Conservation (phyloP, 225 moss, liverwort and hornwort species). For the Lunularia cruciata region DNA sequence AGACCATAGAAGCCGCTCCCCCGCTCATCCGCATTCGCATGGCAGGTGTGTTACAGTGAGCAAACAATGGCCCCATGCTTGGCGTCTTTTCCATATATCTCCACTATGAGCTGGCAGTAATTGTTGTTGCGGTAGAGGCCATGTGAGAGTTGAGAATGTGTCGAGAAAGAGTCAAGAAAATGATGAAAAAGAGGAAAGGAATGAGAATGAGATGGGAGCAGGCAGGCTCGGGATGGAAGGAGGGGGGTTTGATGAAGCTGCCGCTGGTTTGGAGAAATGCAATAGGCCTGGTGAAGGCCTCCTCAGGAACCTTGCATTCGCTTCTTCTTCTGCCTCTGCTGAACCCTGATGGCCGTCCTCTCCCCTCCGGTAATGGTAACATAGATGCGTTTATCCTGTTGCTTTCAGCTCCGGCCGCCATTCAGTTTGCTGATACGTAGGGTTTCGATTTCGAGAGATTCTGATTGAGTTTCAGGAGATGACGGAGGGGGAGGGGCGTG, state of each 20-base stretch:
- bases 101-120: constrained; percentile 43
- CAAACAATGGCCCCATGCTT: constrained; percentile 67
- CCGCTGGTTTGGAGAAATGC: constrained; percentile 87
- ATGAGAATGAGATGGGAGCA: constrained; percentile 95
- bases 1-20: constrained; percentile 98
- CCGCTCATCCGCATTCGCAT: constrained; percentile 73
- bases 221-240: constrained; percentile 91
- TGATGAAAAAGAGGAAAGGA: constrained; percentile 55
- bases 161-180: constrained; percentile 60
- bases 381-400: constrained; percentile 86
- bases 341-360: constrained; percentile 78
- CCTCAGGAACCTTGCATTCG: constrained; percentile 82
- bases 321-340: constrained; percentile 80
- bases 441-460: constrained; percentile 34
- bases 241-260: constrained; percentile 85
- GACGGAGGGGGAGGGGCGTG: constrained; percentile 21
- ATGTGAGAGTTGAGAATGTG: constrained; percentile 54
- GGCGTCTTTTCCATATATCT: constrained; percentile 31
- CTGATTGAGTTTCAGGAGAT: constrained; percentile 25
- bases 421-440: constrained; percentile 33
- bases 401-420: constrained; percentile 69
- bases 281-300: constrained; percentile 75
- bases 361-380: constrained; percentile 87
- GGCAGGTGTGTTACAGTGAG: constrained; percentile 99
- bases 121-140: constrained; percentile 65